Evolutionary conservation across 1,284 basidiomycete genomes (phyloP).

Genomic region (Rhodotorula sp.): DNA sequence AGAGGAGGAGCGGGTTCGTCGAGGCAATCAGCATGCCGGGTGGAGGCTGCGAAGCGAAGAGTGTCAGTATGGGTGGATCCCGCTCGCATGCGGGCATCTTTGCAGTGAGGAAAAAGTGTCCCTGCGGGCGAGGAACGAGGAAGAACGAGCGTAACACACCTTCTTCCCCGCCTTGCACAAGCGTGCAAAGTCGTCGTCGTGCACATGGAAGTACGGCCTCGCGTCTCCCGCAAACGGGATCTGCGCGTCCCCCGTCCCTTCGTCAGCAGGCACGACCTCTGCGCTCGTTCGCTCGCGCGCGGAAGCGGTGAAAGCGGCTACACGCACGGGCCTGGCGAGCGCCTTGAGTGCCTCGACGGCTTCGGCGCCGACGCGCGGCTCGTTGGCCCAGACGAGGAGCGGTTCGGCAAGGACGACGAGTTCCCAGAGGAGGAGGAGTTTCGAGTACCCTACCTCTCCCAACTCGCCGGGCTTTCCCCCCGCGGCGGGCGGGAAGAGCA

Average conservation of each 20-base stretch:
- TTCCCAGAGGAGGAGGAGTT: constrained; percentile 84
- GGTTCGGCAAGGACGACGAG: constrained; percentile 85
- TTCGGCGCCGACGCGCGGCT: constrained; percentile 72
- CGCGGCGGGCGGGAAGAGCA: constrained; percentile 67
- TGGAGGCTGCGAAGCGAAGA: constrained; percentile 63
- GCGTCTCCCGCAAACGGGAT: constrained; percentile 83
- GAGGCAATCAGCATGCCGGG: constrained; percentile 83
- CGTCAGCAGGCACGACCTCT: not conserved
- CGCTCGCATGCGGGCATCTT: too few relatives aligned
- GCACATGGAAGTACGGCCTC: constrained; percentile 93
- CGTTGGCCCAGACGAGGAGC: constrained; percentile 78
- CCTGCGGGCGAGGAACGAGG: not conserved
- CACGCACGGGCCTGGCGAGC: constrained; percentile 68
- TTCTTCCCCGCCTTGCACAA: constrained; percentile 69
- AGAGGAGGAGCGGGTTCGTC: constrained; percentile 92
- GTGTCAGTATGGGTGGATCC: too few relatives aligned
- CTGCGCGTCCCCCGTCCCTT: constrained; percentile 51
- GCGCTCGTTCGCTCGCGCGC: constrained; percentile 44
- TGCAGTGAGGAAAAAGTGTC: too few relatives aligned
- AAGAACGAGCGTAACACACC: constrained; percentile 3
- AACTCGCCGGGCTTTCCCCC: not conserved
- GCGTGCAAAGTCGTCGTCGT: constrained; percentile 77
- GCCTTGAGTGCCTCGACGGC: constrained; percentile 78
- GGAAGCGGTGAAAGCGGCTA: constrained; percentile 47
- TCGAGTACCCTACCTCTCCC: constrained; percentile 39